Base-by-base conservation (phyloP, 225 moss, liverwort and hornwort genomes). In the Pseudoscleropodium purum region DNA sequence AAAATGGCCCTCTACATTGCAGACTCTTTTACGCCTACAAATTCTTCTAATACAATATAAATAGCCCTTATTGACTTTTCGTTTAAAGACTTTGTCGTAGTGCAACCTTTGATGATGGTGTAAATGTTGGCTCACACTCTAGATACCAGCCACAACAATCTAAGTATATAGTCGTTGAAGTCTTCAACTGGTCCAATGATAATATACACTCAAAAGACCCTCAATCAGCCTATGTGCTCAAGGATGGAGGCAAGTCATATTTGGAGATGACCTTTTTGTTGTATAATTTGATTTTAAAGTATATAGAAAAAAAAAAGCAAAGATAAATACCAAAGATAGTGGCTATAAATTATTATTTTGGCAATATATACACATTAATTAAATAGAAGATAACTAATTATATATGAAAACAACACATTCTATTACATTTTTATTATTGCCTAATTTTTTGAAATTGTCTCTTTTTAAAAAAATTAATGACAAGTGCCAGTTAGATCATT, bases 41-140 rank as follows among this genome's bases (percentile, higher is more conserved):
- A 69, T 2, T n/a, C 39, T 0, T 69, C 69, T 25, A 65, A 65
- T 4, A 34, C 17, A 65, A 65, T 5, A 39, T 39, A 7, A 39
- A 0, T 0, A 39, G 2, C 34, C 4, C 25, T 18, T 4, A 5
- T 19, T 4, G n/a, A n/a, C n/a, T n/a, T n/a, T n/a, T n/a, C n/a
- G 8, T 19, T 24, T 70, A 39, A 13, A 69, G 7, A 5, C 70
- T 39, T 34, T 70, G 39, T 1, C 2, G 1, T 0, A 39, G 0
- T 70, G 25, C 39, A 25, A 70, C 8, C 25, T 70, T 15, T 25
- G 1, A 4, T 4, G 5, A 15, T 39, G 70, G 2, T 25, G 8
- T 70, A 25, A 14, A 70, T 1, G 5, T 39, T 1, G 15, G 25
- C 4, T 70, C 14, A 25, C 70, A 39, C 7, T 39, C 41, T 2